Evolutionary conservation across 1,284 basidiomycete species (phyloP).

Genomic region (Peniophora sp.): DNA sequence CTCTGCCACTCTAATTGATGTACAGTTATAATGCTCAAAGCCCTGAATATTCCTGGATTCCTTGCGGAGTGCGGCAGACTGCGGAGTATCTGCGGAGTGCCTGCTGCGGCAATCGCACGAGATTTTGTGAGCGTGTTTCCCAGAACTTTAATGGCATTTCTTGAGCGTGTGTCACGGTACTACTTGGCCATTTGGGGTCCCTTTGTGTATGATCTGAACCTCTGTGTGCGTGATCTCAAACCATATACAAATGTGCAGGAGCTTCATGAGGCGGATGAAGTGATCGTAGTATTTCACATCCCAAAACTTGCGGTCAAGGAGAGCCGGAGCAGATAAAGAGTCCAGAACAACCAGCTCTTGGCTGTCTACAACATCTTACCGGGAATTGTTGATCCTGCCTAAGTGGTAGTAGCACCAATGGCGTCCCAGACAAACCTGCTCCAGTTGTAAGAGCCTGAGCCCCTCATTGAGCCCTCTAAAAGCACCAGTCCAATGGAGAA

Average conservation of each 20-base stretch:
- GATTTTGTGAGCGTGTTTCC: too few species aligned
- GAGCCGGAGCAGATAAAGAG: constrained; percentile 29
- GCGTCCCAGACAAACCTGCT: constrained; percentile 25
- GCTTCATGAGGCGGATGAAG: constrained; percentile 29
- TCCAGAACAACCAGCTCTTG: constrained; percentile 30
- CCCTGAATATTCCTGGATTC: too few species aligned
- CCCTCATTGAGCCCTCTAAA: constrained; percentile 31
- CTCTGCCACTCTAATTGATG: too few species aligned
- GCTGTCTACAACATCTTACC: constrained; percentile 17
- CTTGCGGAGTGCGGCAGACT: too few species aligned
- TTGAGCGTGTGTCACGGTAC: too few species aligned
- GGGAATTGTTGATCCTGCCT: constrained; percentile 26
- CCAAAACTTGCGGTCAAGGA: constrained; percentile 24
- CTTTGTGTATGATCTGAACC: constrained; percentile 21
- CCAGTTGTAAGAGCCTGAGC: constrained; percentile 22
- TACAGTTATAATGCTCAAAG: too few species aligned
- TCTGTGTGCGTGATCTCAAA: constrained; percentile 28
- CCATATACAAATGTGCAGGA: constrained; percentile 31
- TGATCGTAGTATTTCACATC: constrained; percentile 30
- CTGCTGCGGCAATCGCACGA: too few species aligned
- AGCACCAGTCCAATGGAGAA: constrained; percentile 28
- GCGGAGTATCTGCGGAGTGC: too few species aligned
- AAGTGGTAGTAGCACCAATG: constrained; percentile 26
- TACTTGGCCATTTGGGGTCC: constrained; percentile 34
- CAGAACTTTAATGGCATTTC: too few species aligned